Percentiles rank a stretch among this genome's conserved stretches.
phyloP scores from a whole-genome alignment of 2,329 filamentous ascomycete genomes.

The Amesomyces nigricolor region DNA sequence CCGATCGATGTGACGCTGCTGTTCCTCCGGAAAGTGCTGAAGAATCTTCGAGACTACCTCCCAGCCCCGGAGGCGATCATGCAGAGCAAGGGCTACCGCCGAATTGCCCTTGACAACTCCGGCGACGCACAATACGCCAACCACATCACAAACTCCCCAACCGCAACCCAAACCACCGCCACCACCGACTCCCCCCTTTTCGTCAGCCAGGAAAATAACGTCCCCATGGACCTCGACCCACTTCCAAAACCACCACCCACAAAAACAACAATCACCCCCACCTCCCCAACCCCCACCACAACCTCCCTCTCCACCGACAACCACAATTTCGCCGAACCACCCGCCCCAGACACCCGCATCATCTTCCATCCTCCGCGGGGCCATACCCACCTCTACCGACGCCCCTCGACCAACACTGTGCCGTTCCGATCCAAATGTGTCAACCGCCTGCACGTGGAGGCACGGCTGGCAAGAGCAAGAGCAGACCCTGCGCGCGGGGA shows the following conservation, averaged over 20 bases:
- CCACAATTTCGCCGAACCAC: constrained; percentile 24
- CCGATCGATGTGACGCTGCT: constrained; percentile 41
- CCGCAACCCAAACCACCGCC: background rate
- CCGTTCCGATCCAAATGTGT: constrained; percentile 31
- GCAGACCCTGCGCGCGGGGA: constrained; percentile 6
- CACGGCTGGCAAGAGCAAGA: constrained; percentile 25
- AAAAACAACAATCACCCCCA: too few relatives aligned
- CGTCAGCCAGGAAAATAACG: constrained; percentile 21
- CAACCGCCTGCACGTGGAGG: constrained; percentile 42
- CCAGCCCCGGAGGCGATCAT: constrained; percentile 33
- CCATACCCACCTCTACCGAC: background rate
- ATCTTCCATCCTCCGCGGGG: constrained; percentile 45
- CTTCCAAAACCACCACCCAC: too few relatives aligned
- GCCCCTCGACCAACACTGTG: background rate
- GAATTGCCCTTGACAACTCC: constrained; percentile 23
- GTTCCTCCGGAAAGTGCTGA: constrained; percentile 33
- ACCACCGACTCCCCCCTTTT: constrained; percentile 10
- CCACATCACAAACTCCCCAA: background rate
- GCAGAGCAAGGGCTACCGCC: constrained; percentile 34
- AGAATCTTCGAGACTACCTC: constrained; percentile 32
- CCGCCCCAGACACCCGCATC: constrained; percentile 29
- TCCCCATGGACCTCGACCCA: constrained; percentile 18
- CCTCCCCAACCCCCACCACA: too few relatives aligned
- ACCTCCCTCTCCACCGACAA: background rate
- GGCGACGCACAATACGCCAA: background rate